These are phyloP conservation scores for Debaryomyces robertsiae DNA, from an alignment of 1,139 yeast species.

Conservation along the genomic window DNA sequence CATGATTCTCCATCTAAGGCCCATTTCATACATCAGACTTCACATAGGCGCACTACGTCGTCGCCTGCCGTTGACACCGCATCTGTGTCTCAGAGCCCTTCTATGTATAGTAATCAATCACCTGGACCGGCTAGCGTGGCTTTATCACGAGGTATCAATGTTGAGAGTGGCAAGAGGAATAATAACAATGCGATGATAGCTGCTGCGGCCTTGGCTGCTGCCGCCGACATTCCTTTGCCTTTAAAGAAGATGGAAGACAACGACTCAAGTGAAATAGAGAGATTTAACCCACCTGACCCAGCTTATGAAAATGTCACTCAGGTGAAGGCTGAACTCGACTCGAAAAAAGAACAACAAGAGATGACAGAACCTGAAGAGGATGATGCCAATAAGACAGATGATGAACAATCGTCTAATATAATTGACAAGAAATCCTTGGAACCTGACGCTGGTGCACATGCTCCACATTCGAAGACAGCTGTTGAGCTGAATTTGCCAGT, in stretches of 20 bases:
- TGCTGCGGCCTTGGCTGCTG: slow-evolving; percentile 73
- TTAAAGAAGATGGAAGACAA: slow-evolving; percentile 21
- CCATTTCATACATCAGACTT: neutral
- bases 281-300: neutral
- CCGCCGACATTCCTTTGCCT: slow-evolving; percentile 67
- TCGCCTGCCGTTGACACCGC: slow-evolving; percentile 21
- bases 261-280: slow-evolving; percentile 1
- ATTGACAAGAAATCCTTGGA: slow-evolving; percentile 7
- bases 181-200: slow-evolving; percentile 60
- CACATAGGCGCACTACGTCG: slow-evolving; percentile 31
- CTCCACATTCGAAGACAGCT: neutral
- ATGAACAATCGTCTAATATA: slow-evolving; percentile 15
- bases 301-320: neutral
- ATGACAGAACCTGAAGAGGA: slow-evolving; percentile 19
- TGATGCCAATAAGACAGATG: slow-evolving; percentile 23
- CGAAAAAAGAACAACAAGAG: slow-evolving; percentile 1
- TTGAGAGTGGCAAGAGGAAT: slow-evolving; percentile 38
- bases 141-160: slow-evolving; percentile 42
- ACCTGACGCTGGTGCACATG: neutral
- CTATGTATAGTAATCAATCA: slow-evolving; percentile 11
- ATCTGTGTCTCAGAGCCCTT: slow-evolving; percentile 4
- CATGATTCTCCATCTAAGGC: neutral
- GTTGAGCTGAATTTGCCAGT: slow-evolving; percentile 6
- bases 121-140: slow-evolving; percentile 25
- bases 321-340: slow-evolving; percentile 1